A percentile compares a stretch with the other conserved stretches of the same genome.
Conservation (phyloP, 768 basidiomycete genomes). For the Lyophyllum atratum region DNA sequence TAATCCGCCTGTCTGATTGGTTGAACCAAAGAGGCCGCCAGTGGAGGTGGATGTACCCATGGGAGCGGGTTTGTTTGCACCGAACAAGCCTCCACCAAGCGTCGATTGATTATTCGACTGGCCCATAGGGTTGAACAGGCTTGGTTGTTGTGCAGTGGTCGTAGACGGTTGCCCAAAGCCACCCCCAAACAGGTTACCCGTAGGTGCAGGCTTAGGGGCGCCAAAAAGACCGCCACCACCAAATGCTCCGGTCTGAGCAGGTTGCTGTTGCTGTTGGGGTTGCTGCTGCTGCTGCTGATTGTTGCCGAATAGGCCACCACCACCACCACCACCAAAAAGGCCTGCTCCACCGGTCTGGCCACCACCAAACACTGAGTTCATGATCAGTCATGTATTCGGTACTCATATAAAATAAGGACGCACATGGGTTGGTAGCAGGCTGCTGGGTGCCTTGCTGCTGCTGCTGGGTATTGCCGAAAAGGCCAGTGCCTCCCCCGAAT, state of each 20-base stretch:
- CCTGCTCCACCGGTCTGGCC: conserved; percentile 26
- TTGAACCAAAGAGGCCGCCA: conserved; percentile 43
- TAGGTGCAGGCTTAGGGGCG: conserved; percentile 34
- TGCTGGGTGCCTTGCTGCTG: conserved; percentile 31
- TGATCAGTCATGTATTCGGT: neutral
- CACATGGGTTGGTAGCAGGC: conserved; percentile 36
- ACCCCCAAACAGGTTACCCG: conserved; percentile 38
- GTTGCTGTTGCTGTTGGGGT: conserved; percentile 43
- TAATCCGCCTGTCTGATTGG: conserved; percentile 31
- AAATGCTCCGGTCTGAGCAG: conserved; percentile 30
- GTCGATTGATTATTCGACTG: conserved; percentile 40
- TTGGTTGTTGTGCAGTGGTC: conserved; percentile 30
- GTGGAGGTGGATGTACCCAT: conserved; percentile 46
- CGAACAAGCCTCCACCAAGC: conserved; percentile 54
- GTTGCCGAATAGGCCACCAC: conserved; percentile 32
- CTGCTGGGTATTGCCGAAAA: conserved; percentile 44
- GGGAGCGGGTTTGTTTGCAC: conserved; percentile 44
- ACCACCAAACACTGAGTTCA: conserved; percentile 11
- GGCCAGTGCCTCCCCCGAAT: conserved; percentile 31
- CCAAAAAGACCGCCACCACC: conserved; percentile 39
- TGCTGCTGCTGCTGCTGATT: conserved; percentile 19
- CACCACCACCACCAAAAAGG: conserved; percentile 35
- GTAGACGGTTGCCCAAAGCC: conserved; percentile 42
- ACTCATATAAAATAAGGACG: conserved; percentile 10
- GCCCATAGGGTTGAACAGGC: conserved; percentile 56